Evolutionary conservation across 495 filamentous ascomycete species (phyloP).

Genomic region (Aspergillus bridgeri): DNA sequence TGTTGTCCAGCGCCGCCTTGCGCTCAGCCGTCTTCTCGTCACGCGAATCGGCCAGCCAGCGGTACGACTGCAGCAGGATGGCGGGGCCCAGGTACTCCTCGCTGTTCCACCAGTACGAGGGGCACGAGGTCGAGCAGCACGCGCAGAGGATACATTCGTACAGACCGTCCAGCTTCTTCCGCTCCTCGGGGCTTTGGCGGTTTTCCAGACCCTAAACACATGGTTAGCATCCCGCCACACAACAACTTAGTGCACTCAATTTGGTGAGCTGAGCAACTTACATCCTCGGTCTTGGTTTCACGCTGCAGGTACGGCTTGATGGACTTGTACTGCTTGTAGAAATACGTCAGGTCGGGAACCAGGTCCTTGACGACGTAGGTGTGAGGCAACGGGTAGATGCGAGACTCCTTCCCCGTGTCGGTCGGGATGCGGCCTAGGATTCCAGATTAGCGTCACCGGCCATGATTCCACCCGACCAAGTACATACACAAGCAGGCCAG

Average conservation of each 20-base stretch:
- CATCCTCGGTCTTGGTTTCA: slow-evolving; percentile 70
- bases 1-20: slow-evolving; percentile 90
- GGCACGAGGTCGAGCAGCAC: slow-evolving; percentile 97
- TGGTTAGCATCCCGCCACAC: slow-evolving; percentile 7
- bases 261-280: slow-evolving; percentile 43
- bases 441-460: not conserved
- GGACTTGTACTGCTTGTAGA: slow-evolving; percentile 99
- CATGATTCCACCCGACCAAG: not conserved
- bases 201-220: slow-evolving; percentile 71
- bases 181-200: slow-evolving; percentile 83
- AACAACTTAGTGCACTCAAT: too few species aligned
- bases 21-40: slow-evolving; percentile 85
- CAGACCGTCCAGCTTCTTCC: slow-evolving; percentile 93
- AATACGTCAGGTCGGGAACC: slow-evolving; percentile 92
- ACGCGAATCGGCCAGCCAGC: slow-evolving; percentile 89
- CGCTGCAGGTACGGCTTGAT: slow-evolving; percentile 98
- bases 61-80: slow-evolving; percentile 92
- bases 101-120: slow-evolving; percentile 99
- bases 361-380: slow-evolving; percentile 99
- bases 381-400: slow-evolving; percentile 98
- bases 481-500: slow-evolving; percentile 94
- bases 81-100: slow-evolving; percentile 98
- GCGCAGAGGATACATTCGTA: slow-evolving; percentile 99
- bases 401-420: slow-evolving; percentile 72
- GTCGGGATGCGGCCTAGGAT: slow-evolving; percentile 84